phyloP scores from a whole-genome alignment of 768 basidiomycete genomes.

The Mycena indigotica region DNA sequence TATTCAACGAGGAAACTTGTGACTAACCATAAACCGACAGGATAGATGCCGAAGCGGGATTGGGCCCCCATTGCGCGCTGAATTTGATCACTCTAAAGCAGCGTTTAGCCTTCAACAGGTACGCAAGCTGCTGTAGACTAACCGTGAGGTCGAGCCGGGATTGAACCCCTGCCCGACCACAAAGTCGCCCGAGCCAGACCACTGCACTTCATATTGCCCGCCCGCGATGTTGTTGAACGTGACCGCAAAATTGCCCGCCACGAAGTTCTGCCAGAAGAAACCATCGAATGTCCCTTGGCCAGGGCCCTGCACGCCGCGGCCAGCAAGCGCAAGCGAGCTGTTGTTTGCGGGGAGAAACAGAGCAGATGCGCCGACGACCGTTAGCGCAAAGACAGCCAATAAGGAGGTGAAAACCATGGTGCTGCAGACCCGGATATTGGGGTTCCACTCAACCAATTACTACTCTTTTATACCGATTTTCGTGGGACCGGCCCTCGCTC shows the following conservation, averaged over 20 bases:
- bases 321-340: neutral
- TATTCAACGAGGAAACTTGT: neutral
- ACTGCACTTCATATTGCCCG: slow-evolving; percentile 16
- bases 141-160: slow-evolving; percentile 12
- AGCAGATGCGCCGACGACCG: neutral
- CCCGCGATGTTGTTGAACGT: slow-evolving; percentile 19
- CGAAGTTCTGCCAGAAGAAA: slow-evolving; percentile 14
- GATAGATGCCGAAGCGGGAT: slow-evolving; percentile 15
- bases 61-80: slow-evolving; percentile 14
- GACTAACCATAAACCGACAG: slow-evolving; percentile 20
- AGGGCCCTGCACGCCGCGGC: slow-evolving; percentile 8
- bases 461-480: too few species aligned
- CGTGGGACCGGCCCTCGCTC: too few species aligned
- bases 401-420: neutral
- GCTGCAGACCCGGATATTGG: neutral
- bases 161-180: slow-evolving; percentile 20
- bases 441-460: too few species aligned
- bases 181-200: slow-evolving; percentile 19
- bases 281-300: slow-evolving; percentile 18
- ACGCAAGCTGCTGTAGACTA: neutral
- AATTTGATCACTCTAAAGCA: slow-evolving; percentile 10
- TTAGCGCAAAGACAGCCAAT: neutral
- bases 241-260: slow-evolving; percentile 6
- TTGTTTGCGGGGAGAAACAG: neutral
- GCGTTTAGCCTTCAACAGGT: neutral